Conservation (phyloP, 768 basidiomycete genomes). For the Epithele typhae region DNA sequence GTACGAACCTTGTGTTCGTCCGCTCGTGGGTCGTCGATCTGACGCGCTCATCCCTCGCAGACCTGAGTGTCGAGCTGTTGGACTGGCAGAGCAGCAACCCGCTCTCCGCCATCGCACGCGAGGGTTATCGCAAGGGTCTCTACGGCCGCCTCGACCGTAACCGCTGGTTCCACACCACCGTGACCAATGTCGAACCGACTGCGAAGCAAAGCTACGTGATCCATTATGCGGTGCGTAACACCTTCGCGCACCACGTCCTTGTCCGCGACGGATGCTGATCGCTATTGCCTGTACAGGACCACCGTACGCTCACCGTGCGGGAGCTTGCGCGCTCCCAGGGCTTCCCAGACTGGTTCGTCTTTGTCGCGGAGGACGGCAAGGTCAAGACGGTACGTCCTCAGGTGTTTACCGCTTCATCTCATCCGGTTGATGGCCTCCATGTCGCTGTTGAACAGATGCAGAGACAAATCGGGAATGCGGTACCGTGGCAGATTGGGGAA, state of each 20-base stretch:
- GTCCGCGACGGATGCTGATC: neutral
- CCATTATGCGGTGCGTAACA: slow-evolving; percentile 44
- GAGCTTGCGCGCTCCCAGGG: slow-evolving; percentile 81
- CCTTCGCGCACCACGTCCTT: neutral
- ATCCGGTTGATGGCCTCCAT: neutral
- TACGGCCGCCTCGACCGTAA: slow-evolving; percentile 57
- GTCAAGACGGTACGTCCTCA: slow-evolving; percentile 53
- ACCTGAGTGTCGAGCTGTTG: slow-evolving; percentile 37
- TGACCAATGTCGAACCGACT: slow-evolving; percentile 74
- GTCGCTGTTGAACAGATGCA: slow-evolving; percentile 50
- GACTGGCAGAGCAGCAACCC: slow-evolving; percentile 65
- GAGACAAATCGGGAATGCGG: slow-evolving; percentile 78
- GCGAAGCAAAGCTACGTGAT: slow-evolving; percentile 74
- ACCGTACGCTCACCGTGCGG: slow-evolving; percentile 67
- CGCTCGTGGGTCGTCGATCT: neutral
- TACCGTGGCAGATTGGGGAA: slow-evolving; percentile 58
- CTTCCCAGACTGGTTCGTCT: slow-evolving; percentile 71
- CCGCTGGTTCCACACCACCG: slow-evolving; percentile 64
- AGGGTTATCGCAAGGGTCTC: slow-evolving; percentile 46
- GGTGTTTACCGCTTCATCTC: neutral
- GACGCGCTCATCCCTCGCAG: slow-evolving; percentile 25
- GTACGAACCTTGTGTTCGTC: no score
- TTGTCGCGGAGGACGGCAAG: slow-evolving; percentile 46
- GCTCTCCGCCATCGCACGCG: slow-evolving; percentile 48
- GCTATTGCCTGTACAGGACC: slow-evolving; percentile 41